A percentile compares a stretch with the other conserved stretches of the same genome.
Evolutionary conservation across 2,329 filamentous ascomycete genomes (phyloP).

Genomic region (Alternaria panax): DNA sequence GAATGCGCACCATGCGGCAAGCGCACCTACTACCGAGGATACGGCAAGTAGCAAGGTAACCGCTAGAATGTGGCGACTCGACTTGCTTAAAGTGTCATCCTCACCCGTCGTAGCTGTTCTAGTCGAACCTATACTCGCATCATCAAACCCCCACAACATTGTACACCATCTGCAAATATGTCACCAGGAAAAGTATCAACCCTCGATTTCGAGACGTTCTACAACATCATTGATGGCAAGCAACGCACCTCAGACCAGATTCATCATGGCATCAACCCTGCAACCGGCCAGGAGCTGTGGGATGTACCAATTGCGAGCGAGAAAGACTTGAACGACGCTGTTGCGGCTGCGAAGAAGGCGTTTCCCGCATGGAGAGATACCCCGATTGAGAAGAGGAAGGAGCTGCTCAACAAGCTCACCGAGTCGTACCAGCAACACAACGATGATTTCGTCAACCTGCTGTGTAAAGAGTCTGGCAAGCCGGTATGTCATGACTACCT

Average conservation of each 20-base stretch:
- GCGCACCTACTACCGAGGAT: slow-evolving; percentile 1
- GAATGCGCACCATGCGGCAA: background rate
- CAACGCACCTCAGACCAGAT: slow-evolving; percentile 52
- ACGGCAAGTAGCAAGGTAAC: background rate
- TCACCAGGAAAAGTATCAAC: slow-evolving; percentile 54
- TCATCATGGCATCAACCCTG: slow-evolving; percentile 60
- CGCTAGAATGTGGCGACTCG: background rate
- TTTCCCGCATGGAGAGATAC: slow-evolving; percentile 56
- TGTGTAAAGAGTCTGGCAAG: slow-evolving; percentile 49
- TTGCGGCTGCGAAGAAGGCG: slow-evolving; percentile 57
- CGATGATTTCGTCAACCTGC: slow-evolving; percentile 41
- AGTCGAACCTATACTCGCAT: background rate
- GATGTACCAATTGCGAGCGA: slow-evolving; percentile 59
- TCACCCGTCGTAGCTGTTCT: background rate
- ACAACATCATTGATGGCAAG: slow-evolving; percentile 62
- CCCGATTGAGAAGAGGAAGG: slow-evolving; percentile 45
- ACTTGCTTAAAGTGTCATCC: slow-evolving; percentile 8
- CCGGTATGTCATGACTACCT: slow-evolving; percentile 33
- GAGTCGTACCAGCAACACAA: slow-evolving; percentile 36
- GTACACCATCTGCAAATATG: slow-evolving; percentile 43
- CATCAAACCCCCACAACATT: background rate
- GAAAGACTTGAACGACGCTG: slow-evolving; percentile 60
- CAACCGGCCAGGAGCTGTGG: slow-evolving; percentile 58
- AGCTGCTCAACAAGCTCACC: slow-evolving; percentile 36
- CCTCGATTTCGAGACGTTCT: slow-evolving; percentile 55